Base-by-base conservation (phyloP, 371 early-diverging fungal species). In the Mortierella sp. region DNA sequence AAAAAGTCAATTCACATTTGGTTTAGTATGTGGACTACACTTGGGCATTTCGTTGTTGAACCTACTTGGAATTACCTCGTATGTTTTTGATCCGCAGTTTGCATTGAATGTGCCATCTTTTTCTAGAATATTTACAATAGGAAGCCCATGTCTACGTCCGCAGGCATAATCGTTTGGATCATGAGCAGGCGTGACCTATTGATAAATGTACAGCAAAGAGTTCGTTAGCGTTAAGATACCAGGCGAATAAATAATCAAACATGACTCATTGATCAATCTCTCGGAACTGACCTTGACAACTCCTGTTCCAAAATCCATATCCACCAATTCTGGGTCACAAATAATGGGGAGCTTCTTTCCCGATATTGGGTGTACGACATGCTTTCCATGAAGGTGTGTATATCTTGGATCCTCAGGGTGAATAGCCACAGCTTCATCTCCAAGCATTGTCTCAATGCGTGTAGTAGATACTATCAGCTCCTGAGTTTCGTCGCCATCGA, bases 361-460 rank as follows among this genome's bases (percentile, higher is more conserved):
- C 1, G 86, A 68, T 86, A 98, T 89, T 1, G 99, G 99, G 85
- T 99, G 99, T 45, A 95, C 86, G 5, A 95, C 96, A 64, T 74
- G 86, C 75, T 93, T 94, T 3, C 97, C 97, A 68, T 92, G 91
- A 12, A 96, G 87, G 58, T 90, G 89, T 90, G 85, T 90, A 84
- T 97, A 98, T 72, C 99, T 88, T 26, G 73, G 68, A 85, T 99
- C 99, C 0, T 90, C 83, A 10, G 98, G 98, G 84, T 99, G 95
- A 51, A 98, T 93, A 58, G 98, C 99, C 32, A 99, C 89, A 5
- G 99, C 99, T 45, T 94, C 95, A 87, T 99, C 99, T 60, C 99
- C 99, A 16, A 99, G 89, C 94, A 99, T 98, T 5, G 99, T 99
- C 78, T 99, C 99, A 52, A 99, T 94, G 76, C 99, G 95, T 3